phyloP scores from a whole-genome alignment of 1,284 basidiomycete genomes.

The Boletellus dicymbophilus region DNA sequence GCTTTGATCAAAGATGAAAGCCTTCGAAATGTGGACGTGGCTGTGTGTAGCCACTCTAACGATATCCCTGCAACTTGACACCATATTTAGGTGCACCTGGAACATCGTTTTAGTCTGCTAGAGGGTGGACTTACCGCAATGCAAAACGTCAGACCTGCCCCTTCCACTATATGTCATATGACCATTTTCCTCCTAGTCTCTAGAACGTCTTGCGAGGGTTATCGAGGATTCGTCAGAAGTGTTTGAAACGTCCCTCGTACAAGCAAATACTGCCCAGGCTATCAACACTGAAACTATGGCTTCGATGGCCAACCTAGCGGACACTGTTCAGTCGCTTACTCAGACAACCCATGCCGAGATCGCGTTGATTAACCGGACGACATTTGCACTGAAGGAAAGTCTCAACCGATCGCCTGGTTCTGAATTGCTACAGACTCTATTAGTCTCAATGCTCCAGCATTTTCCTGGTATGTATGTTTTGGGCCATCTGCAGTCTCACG shows the following conservation, averaged over 20 bases:
- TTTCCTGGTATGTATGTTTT: slow-evolving; percentile 26
- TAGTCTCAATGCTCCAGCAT: slow-evolving; percentile 12
- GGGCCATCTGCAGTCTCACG: neutral
- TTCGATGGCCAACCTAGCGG: slow-evolving; percentile 38
- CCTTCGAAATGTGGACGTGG: slow-evolving; percentile 25
- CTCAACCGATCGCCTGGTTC: slow-evolving; percentile 14
- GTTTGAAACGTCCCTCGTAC: slow-evolving; percentile 29
- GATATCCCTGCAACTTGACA: slow-evolving; percentile 8
- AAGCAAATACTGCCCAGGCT: slow-evolving; percentile 31
- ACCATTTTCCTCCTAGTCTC: slow-evolving; percentile 19
- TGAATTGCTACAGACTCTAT: slow-evolving; percentile 22
- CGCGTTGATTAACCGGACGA: slow-evolving; percentile 47
- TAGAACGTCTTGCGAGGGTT: slow-evolving; percentile 24
- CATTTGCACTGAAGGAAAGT: slow-evolving; percentile 35
- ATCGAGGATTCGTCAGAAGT: slow-evolving; percentile 24
- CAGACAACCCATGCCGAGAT: slow-evolving; percentile 42
- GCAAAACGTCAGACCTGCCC: slow-evolving; percentile 27
- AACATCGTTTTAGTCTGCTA: slow-evolving; percentile 26
- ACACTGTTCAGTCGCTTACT: slow-evolving; percentile 39
- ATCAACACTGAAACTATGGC: slow-evolving; percentile 37
- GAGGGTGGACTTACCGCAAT: slow-evolving; percentile 27
- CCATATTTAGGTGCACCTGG: slow-evolving; percentile 27
- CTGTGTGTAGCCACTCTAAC: slow-evolving; percentile 18
- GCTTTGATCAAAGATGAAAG: slow-evolving; percentile 32
- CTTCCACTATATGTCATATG: neutral